These are phyloP conservation scores for Gardenia jasminoides DNA, from an alignment of 257 asterid genomes.

Conservation along the genomic window DNA sequence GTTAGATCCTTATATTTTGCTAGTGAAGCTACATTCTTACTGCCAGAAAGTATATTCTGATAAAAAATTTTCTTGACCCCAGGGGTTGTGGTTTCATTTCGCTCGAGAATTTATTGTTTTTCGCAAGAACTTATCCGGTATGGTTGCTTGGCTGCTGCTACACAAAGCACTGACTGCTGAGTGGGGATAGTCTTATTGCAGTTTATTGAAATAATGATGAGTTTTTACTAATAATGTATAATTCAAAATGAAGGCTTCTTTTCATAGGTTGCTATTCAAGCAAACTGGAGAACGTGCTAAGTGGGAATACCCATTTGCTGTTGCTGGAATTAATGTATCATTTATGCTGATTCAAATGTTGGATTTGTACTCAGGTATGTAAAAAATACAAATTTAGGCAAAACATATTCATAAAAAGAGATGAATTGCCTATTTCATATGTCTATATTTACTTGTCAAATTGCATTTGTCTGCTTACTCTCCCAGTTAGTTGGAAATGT, in stretches of 20 bases:
- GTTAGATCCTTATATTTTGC: neutral
- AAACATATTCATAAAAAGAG: neutral
- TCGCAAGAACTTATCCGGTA: constrained; percentile 81
- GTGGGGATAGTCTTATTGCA: constrained; percentile 5
- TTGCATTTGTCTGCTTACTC: neutral
- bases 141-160: constrained; percentile 38
- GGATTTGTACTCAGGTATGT: constrained; percentile 70
- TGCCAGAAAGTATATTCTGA: constrained; percentile 23
- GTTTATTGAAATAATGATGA: constrained; percentile 10
- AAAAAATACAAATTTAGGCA: neutral
- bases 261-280: constrained; percentile 81
- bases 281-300: constrained; percentile 66
- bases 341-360: constrained; percentile 94
- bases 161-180: constrained; percentile 18
- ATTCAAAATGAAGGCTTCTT: constrained; percentile 72
- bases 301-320: constrained; percentile 99
- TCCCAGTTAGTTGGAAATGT: neutral
- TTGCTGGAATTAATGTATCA: constrained; percentile 78
- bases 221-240: constrained; percentile 51
- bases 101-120: constrained; percentile 85
- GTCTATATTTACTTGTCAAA: neutral
- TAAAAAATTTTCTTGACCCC: constrained; percentile 24
- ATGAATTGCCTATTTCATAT: neutral
- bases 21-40: neutral
- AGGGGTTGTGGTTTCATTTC: constrained; percentile 97